phyloP scores from a whole-genome alignment of 2,329 filamentous ascomycete genomes.

The Aspergillus sp. region DNA sequence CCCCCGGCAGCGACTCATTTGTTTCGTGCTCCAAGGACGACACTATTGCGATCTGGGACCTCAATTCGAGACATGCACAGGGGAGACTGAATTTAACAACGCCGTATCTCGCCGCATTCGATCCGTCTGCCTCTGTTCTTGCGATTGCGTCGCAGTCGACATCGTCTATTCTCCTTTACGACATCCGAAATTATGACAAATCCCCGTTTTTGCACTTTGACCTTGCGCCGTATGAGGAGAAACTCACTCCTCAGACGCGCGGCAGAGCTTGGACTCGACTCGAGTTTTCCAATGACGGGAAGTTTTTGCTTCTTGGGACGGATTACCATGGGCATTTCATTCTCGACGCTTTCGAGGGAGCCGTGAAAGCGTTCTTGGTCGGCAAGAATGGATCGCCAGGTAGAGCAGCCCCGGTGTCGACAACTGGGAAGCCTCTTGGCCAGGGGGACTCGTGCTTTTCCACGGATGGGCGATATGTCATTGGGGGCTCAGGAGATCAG shows the following conservation, averaged over 20 bases:
- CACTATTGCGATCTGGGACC: conserved; percentile 84
- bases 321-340: conserved; percentile 79
- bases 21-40: conserved; percentile 86
- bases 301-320: conserved; percentile 73
- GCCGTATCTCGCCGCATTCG: conserved; percentile 77
- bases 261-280: conserved; percentile 67
- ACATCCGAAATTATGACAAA: conserved; percentile 87
- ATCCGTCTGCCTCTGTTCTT: conserved; percentile 85
- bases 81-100: conserved; percentile 72
- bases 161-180: conserved; percentile 77
- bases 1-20: conserved; percentile 81
- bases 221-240: conserved; percentile 51
- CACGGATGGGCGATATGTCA: conserved; percentile 77
- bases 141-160: conserved; percentile 76
- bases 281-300: conserved; percentile 94
- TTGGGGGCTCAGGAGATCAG: conserved; percentile 63
- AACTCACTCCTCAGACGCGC: conserved; percentile 40
- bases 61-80: conserved; percentile 67
- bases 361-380: conserved; percentile 61
- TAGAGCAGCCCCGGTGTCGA: conserved; percentile 41
- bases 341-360: conserved; percentile 84
- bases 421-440: conserved; percentile 44
- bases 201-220: conserved; percentile 82
- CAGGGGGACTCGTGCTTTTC: conserved; percentile 79
- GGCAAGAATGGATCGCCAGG: conserved; percentile 40